These are phyloP conservation scores for Umbelopsis vinacea DNA, from an alignment of 192 early-diverging fungal species.

Conservation along the genomic window DNA sequence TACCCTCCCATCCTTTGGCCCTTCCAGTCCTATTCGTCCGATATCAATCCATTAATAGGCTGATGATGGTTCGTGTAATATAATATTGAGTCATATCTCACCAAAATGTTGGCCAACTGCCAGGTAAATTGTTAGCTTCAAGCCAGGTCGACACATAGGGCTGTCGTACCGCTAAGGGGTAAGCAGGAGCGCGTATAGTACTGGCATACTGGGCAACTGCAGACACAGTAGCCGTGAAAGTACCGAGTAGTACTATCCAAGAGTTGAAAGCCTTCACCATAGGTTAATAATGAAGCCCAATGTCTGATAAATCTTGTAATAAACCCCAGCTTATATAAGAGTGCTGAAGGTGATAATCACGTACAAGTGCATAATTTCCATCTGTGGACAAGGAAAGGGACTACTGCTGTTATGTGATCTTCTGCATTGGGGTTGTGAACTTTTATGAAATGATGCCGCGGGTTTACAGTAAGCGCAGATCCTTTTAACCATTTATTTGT, in stretches of 20 bases:
- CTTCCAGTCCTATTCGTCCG: not conserved
- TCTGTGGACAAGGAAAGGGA: too few species aligned
- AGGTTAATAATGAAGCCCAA: not conserved
- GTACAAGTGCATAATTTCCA: too few species aligned
- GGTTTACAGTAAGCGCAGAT: too few species aligned
- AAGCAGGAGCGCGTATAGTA: not conserved
- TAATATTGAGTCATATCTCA: not conserved
- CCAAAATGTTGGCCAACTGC: slow-evolving; percentile 20
- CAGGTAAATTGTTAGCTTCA: not conserved
- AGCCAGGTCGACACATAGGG: slow-evolving; percentile 21
- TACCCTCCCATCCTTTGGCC: slow-evolving; percentile 16
- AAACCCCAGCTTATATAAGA: not conserved
- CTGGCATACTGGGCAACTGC: slow-evolving; percentile 16
- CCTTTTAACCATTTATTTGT: too few species aligned
- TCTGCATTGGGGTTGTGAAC: too few species aligned
- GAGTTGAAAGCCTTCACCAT: not conserved
- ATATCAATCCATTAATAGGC: not conserved
- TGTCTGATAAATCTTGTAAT: not conserved
- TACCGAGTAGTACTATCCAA: not conserved
- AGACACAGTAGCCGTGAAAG: not conserved
- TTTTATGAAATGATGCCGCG: too few species aligned
- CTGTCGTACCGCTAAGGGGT: slow-evolving; percentile 13
- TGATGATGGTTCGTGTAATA: not conserved
- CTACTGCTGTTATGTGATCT: too few species aligned
- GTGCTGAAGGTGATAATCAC: too few species aligned